Percentiles rank a stretch among this genome's conserved stretches.
phyloP scores from a whole-genome alignment of 352 stramenopile genomes.

The Phytophthora gonapodyides region DNA sequence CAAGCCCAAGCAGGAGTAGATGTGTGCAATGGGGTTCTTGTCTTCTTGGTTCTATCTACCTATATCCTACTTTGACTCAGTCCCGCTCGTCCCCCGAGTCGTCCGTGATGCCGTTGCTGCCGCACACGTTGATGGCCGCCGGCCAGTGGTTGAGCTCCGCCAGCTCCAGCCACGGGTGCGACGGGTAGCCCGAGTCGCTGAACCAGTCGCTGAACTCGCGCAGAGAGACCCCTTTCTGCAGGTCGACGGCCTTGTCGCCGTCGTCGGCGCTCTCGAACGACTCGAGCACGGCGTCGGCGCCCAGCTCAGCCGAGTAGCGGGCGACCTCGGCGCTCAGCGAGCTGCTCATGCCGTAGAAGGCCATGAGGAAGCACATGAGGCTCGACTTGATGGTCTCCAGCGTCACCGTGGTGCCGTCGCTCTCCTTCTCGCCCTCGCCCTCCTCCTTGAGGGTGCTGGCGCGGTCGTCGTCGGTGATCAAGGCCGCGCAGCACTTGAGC shows the following conservation, averaged over 20 bases:
- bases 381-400: slow-evolving; percentile 65
- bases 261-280: slow-evolving; percentile 47
- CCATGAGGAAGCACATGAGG: slow-evolving; percentile 81
- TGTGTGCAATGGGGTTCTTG: too few relatives aligned
- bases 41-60: slow-evolving; percentile 12
- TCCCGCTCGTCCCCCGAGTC: slow-evolving; percentile 30
- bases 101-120: slow-evolving; percentile 44
- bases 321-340: slow-evolving; percentile 74
- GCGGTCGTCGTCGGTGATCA: slow-evolving; percentile 44
- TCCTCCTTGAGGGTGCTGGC: slow-evolving; percentile 26
- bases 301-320: slow-evolving; percentile 70
- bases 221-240: slow-evolving; percentile 53
- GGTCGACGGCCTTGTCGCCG: slow-evolving; percentile 39
- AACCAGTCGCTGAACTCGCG: slow-evolving; percentile 83
- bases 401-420: slow-evolving; percentile 33
- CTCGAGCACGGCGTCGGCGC: slow-evolving; percentile 67
- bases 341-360: slow-evolving; percentile 85
- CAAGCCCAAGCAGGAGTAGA: slow-evolving; percentile 37
- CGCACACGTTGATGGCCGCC: slow-evolving; percentile 68
- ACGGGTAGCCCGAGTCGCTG: slow-evolving; percentile 60
- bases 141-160: slow-evolving; percentile 82
- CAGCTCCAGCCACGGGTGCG: slow-evolving; percentile 81
- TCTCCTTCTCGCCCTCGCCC: slow-evolving; percentile 26
- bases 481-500: slow-evolving; percentile 47
- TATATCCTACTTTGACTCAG: neutral